Evolutionary conservation across 441 rosid genomes (phyloP), one percentile per base, ranked within the genome.

Genomic region (Oxalis stricta): DNA sequence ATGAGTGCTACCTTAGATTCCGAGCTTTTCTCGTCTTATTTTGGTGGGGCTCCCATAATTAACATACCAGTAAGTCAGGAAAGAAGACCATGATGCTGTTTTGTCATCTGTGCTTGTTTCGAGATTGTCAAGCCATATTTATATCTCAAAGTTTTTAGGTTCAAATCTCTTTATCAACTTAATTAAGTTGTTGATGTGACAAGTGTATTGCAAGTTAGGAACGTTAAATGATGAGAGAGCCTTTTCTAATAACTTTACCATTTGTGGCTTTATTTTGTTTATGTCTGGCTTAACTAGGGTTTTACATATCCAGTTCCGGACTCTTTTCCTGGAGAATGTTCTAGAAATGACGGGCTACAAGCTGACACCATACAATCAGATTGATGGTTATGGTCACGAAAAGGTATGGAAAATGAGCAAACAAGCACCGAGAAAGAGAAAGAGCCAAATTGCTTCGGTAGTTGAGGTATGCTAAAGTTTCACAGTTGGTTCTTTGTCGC

Each of bases 1-100:
- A 87, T 87, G 97, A 87, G 97, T 56, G 97, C 97, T 50, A 75
- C 86, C 39, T 60, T 87, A 41, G 97, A 87, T 63, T 81, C 95
- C 13, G 93, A 87, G 63, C 84, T 84, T 53, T 87, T 84, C 68
- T 79, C 95, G 12, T 81, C 76, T 18, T 87, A 81, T 70, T 87
- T 87, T 71, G 72, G 66, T 43, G 89, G 82, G 60, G 82, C 89
- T 60, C 83, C 82, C 32, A 54, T 76, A 45, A 64, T 84, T 41
- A 60, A 45, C 44, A 87, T 87, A 56, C 94, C 89, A 38, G 97
- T 84, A 73, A 64, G 91, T 68, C 44, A 49, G 58, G 59, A 65
- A 66, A 10, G 55, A 40, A 52, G 50, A 38, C 10, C 56, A 13
- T 8, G 12, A 16, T 20, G 35, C 41, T 37, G 35, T 11, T 29